Base-by-base conservation (phyloP, 2,329 filamentous ascomycete genomes). In the Aspergillus novoparasiticus region DNA sequence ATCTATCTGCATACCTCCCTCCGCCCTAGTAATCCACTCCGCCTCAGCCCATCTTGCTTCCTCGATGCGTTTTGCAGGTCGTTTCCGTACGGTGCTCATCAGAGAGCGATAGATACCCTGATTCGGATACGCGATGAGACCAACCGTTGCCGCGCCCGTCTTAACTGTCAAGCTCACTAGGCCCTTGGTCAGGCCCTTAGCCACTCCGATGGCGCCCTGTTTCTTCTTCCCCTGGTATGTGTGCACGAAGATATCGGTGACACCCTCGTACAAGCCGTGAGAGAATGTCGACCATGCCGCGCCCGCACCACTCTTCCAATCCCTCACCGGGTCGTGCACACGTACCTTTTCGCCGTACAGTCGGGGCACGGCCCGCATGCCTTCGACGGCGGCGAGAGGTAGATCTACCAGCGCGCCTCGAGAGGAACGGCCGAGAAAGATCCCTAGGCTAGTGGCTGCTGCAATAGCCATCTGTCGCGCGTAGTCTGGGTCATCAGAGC, bases 341-440 rank as follows among this genome's bases (percentile, higher is more conserved):
- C 68, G 64, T 8, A 74, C 67, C 19, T 74, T 66, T 23, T 79
- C 75, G 11, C 77, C 76, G 57, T 77, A 79, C 8, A 79, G 63
- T 21, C 62, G 71, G 0, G 78, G 78, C 1, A 74, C 65, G 4
- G 69, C 68, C 39, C 72, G 68, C 16, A 79, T 61, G 4, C 76
- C 76, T 59, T 79, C 74, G 2, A 75, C 60, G 3, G 71, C 58
- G 1, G 78, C 77, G 9, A 73, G 66, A 0, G 77, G 77, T 16
- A 79, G 57, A 50, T 78, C 75, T 3, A 79, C 71, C 19, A 46
- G 23, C 5, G 57, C 57, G 14, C 46, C 32, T 6, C 30, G 50
- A 19, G 50, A 32, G 19, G 50, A 53, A 6, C 28, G 28, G 50
- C 50, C 50, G 28, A 34, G 50, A 34, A 34, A 32, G 16, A 21